These are phyloP conservation scores for Lachnum nothofagi DNA, from an alignment of 2,329 filamentous ascomycete species.

Conservation along the genomic window DNA sequence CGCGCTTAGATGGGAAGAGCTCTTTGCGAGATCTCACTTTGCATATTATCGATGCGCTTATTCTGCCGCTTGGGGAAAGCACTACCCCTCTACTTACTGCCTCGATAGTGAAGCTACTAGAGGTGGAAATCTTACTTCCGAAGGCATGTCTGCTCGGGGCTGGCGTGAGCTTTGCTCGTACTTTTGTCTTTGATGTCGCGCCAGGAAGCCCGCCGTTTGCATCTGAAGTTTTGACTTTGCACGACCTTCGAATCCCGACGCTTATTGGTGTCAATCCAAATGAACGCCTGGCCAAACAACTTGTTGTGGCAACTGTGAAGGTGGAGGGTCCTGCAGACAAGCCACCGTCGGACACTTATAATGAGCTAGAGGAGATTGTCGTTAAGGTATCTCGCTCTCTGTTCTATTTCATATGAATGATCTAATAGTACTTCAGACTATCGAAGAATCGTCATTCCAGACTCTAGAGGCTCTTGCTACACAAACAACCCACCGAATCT, in stretches of 20 bases:
- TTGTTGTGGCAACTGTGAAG: constrained; percentile 58
- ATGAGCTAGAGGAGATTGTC: constrained; percentile 53
- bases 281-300: constrained; percentile 62
- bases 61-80: neutral
- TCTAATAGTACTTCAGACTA: constrained; percentile 36
- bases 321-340: constrained; percentile 42
- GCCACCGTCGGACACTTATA: constrained; percentile 46
- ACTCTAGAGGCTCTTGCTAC: constrained; percentile 58
- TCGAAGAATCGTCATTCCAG: constrained; percentile 54
- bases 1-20: neutral
- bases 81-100: constrained; percentile 33
- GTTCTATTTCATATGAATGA: neutral
- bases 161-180: constrained; percentile 46
- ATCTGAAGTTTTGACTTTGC: constrained; percentile 38
- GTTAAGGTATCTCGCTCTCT: constrained; percentile 2
- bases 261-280: constrained; percentile 69
- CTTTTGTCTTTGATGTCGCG: constrained; percentile 34
- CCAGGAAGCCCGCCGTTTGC: constrained; percentile 19
- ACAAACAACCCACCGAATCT: constrained; percentile 43
- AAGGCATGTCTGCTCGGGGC: constrained; percentile 65
- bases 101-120: constrained; percentile 40
- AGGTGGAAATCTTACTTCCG: constrained; percentile 53
- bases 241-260: constrained; percentile 57
- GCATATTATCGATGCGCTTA: neutral
- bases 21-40: constrained; percentile 1